Evolutionary conservation across 495 filamentous ascomycete species (phyloP), one percentile per base, ranked within the genome.

Genomic region (Niebla homalea): DNA sequence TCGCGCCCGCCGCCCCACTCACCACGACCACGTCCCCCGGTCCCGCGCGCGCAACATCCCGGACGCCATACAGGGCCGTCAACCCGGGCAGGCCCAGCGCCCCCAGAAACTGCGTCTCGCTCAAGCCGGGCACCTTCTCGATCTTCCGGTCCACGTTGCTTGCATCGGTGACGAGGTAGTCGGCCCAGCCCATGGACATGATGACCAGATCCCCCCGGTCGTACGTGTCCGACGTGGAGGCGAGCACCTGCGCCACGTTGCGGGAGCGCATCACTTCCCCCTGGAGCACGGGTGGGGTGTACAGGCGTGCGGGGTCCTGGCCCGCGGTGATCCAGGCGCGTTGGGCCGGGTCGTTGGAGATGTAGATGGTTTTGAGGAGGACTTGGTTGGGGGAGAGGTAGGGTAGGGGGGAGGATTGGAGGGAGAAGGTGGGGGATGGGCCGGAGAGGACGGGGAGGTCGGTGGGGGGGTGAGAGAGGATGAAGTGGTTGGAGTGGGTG

Each of bases 341-440:
- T 69, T 84, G 81, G 26, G 80, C 79, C 0, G 83, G 83, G 61
- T 88, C 83, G 50, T 82, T 76, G 41, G 77, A 81, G 49, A 85
- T 54, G 61, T 78, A 83, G 12, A 79, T 65, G 1, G 64, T 61
- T 58, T 83, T 75, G 25, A 85, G 49, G 14, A 85, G 72, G 51
- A 81, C 60, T 59, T 83, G 62, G 40, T 72, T 67, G 53, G 74
- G 60, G 25, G 71, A 60, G 8, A 75, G 63, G 5, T 65, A 49
- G 0, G 76, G 67, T 22, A 78, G 67, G 6, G 69, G 57, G 4
- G 61, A 63, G n/a, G 52, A 63, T 43, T 62, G 55, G 16, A 76
- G 67, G 15, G 57, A 66, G 64, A 79, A 80, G 46, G 74, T 77
- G 8, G 59, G 52, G 11, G 59, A 50, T 12, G 60, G 61, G 15